A percentile compares a stretch with the other conserved stretches of the same genome.
Evolutionary conservation across 805 yeast species (phyloP).

Genomic region (Scheffersomyces ergatensis): DNA sequence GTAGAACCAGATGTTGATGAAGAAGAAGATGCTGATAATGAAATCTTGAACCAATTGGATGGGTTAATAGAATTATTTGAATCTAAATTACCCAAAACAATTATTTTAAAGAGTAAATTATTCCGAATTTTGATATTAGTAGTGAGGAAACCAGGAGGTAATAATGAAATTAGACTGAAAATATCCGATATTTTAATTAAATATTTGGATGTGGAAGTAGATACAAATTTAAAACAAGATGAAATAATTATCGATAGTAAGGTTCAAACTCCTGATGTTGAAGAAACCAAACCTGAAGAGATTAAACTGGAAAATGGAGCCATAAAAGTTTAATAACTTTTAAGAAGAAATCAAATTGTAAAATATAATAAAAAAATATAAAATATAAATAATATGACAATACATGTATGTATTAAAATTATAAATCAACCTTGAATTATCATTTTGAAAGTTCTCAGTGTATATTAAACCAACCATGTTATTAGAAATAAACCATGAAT

Average conservation of each 20-base stretch:
- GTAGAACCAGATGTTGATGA: too few relatives aligned
- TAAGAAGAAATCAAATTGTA: too few relatives aligned
- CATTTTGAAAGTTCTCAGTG: too few relatives aligned
- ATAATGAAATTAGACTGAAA: slow-evolving; percentile 13
- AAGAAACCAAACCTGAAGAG: not conserved
- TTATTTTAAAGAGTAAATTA: slow-evolving; percentile 27
- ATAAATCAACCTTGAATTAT: too few relatives aligned
- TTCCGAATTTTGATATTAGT: slow-evolving; percentile 29
- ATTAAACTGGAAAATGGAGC: too few relatives aligned
- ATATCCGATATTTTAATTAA: slow-evolving; percentile 18
- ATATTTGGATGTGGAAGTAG: slow-evolving; percentile 13
- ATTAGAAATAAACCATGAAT: too few relatives aligned
- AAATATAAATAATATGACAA: too few relatives aligned
- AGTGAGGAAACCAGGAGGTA: slow-evolving; percentile 25
- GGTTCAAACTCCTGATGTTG: not conserved
- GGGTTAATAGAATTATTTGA: slow-evolving; percentile 8
- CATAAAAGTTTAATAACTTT: too few relatives aligned
- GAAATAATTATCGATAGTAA: not conserved
- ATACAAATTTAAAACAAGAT: slow-evolving; percentile 1
- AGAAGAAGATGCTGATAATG: slow-evolving; percentile 11
- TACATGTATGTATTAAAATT: too few relatives aligned
- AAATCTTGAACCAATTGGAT: slow-evolving; percentile 13
- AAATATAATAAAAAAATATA: too few relatives aligned
- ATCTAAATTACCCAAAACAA: slow-evolving; percentile 24
- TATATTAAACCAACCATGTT: too few relatives aligned